Percentiles rank a stretch among this genome's conserved stretches.
Conservation (phyloP, 805 yeast species). For the Isabelozyma rhagii region DNA sequence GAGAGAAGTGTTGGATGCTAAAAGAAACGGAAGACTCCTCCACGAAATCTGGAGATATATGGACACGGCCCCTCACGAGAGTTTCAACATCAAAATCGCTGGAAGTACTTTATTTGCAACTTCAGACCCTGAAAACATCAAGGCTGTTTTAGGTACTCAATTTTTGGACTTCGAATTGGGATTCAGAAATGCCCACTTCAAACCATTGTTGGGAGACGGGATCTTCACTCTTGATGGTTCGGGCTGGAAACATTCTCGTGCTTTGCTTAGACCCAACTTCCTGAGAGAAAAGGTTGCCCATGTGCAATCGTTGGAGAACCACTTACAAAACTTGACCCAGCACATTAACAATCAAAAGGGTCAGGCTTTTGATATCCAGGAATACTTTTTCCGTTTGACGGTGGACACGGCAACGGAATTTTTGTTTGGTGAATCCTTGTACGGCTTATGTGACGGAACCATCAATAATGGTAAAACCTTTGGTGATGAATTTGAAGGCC, state of each 20-base stretch:
- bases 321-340: constrained; percentile 21
- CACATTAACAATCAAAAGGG: constrained; percentile 22
- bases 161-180: constrained; percentile 35
- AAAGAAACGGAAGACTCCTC: constrained; percentile 8
- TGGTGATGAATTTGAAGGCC: constrained; percentile 26
- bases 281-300: constrained; percentile 37
- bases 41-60: constrained; percentile 9
- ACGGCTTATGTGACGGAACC: constrained; percentile 22
- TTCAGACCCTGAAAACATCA: constrained; percentile 20
- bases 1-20: constrained; percentile 4
- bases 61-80: neutral
- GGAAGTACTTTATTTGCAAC: constrained; percentile 5
- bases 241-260: constrained; percentile 39
- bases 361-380: constrained; percentile 27
- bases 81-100: constrained; percentile 7
- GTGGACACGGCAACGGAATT: constrained; percentile 42
- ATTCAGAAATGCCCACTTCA: constrained; percentile 26
- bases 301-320: constrained; percentile 30
- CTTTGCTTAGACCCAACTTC: constrained; percentile 37
- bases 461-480: constrained; percentile 18
- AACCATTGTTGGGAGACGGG: constrained; percentile 35
- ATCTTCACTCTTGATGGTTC: constrained; percentile 35
- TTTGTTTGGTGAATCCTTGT: constrained; percentile 37
- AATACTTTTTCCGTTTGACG: constrained; percentile 31
- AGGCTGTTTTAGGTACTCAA: constrained; percentile 36